Conservation (phyloP, 352 stramenopile species). For the Globisporangium paroecandrum region DNA sequence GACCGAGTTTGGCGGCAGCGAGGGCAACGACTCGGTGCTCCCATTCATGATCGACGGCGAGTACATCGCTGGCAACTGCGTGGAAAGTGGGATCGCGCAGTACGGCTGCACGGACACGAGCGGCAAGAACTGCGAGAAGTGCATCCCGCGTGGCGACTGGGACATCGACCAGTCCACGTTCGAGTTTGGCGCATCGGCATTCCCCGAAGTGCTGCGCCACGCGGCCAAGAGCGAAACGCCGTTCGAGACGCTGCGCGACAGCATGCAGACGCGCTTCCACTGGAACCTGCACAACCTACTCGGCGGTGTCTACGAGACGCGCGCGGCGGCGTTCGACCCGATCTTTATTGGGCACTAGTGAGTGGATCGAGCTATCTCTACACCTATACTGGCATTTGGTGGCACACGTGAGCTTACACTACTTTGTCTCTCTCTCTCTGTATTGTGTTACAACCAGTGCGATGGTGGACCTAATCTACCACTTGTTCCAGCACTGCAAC, state of each 20-base stretch:
- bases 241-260: constrained; percentile 31
- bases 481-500: constrained; percentile 60
- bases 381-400: background rate
- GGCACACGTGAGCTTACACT: background rate
- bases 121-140: constrained; percentile 46
- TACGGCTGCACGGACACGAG: constrained; percentile 36
- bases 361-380: constrained; percentile 1
- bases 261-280: constrained; percentile 37
- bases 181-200: constrained; percentile 59
- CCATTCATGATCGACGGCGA: constrained; percentile 30
- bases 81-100: constrained; percentile 43
- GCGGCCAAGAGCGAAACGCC: constrained; percentile 28
- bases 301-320: constrained; percentile 33
- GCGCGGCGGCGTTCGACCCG: constrained; percentile 32
- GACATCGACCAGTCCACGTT: constrained; percentile 55
- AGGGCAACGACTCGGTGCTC: constrained; percentile 24
- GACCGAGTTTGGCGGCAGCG: constrained; percentile 51
- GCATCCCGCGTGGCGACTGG: constrained; percentile 64
- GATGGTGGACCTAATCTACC: constrained; percentile 59
- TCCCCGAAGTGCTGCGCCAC: constrained; percentile 54
- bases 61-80: constrained; percentile 47
- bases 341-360: constrained; percentile 42
- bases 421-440: background rate
- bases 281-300: constrained; percentile 40
- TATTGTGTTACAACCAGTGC: constrained; percentile 20